These are phyloP conservation scores for Aspergillus ellipticus DNA, from an alignment of 495 filamentous ascomycete species.

Conservation along the genomic window DNA sequence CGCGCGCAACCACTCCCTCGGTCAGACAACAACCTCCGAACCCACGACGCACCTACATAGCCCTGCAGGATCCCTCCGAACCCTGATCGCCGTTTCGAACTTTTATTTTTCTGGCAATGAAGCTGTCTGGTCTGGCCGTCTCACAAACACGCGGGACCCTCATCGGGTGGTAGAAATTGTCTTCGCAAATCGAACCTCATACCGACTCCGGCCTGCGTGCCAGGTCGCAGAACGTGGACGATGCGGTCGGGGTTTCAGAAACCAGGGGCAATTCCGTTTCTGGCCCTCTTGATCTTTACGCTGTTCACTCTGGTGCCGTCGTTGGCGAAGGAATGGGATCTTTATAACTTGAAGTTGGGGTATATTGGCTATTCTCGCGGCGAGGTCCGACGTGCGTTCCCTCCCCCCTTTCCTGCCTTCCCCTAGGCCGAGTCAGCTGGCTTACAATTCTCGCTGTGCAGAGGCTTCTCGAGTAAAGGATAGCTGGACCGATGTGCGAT, in stretches of 20 bases:
- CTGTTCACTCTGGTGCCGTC: slow-evolving; percentile 37
- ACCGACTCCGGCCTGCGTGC: too few relatives aligned
- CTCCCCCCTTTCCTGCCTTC: not conserved
- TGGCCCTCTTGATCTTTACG: slow-evolving; percentile 35
- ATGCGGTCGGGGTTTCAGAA: slow-evolving; percentile 41
- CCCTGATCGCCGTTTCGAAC: not conserved
- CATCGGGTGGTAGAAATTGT: slow-evolving; percentile 1
- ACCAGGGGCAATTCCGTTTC: slow-evolving; percentile 38
- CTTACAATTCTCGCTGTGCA: slow-evolving; percentile 1
- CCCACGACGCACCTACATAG: not conserved
- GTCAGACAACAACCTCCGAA: not conserved
- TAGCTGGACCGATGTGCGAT: slow-evolving; percentile 14
- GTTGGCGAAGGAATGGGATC: slow-evolving; percentile 27
- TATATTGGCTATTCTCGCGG: slow-evolving; percentile 26
- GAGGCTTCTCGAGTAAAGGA: slow-evolving; percentile 18
- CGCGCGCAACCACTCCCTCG: not conserved
- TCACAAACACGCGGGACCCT: slow-evolving; percentile 8
- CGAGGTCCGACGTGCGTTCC: slow-evolving; percentile 28
- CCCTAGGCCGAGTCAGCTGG: not conserved
- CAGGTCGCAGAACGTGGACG: slow-evolving; percentile 19
- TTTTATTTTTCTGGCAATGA: slow-evolving; percentile 13
- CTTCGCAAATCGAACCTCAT: too few relatives aligned
- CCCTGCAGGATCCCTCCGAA: slow-evolving; percentile 5
- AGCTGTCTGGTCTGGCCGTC: slow-evolving; percentile 9
- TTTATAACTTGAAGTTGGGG: slow-evolving; percentile 28